phyloP scores from a whole-genome alignment of 805 yeast species.

The Cyberlindnera mississippiensis region DNA sequence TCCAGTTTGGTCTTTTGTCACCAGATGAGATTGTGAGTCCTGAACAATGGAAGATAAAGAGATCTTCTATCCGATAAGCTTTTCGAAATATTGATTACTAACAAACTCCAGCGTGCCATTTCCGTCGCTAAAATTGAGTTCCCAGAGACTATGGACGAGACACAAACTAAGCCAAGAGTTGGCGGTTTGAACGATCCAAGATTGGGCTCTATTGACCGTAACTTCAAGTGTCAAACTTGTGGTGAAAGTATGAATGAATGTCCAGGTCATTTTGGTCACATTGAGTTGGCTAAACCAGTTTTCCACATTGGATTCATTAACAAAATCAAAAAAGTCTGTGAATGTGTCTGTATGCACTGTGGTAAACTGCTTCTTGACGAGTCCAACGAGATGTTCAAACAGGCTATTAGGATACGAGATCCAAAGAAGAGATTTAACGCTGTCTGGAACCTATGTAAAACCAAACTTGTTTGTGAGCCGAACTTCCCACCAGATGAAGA shows the following conservation, averaged over 20 bases:
- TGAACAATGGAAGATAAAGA: neutral
- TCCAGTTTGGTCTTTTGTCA: conserved; percentile 95
- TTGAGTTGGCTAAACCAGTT: conserved; percentile 96
- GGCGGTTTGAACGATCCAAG: conserved; percentile 98
- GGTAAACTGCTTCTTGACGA: conserved; percentile 92
- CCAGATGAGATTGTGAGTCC: conserved; percentile 81
- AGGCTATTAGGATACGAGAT: conserved; percentile 83
- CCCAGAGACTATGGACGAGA: conserved; percentile 99
- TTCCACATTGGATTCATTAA: conserved; percentile 95
- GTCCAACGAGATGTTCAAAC: conserved; percentile 63
- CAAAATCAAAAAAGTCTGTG: conserved; percentile 91
- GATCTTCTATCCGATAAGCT: too few relatives aligned
- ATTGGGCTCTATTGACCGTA: conserved; percentile 94
- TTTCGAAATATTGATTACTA: conserved; percentile 12
- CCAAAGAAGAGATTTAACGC: conserved; percentile 96
- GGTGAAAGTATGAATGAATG: conserved; percentile 99
- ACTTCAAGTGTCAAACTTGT: conserved; percentile 97
- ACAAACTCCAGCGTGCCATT: conserved; percentile 64
- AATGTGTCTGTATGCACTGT: conserved; percentile 98
- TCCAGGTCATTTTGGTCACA: conserved; percentile 99
- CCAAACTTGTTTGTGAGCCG: conserved; percentile 94
- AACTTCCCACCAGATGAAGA: conserved; percentile 68
- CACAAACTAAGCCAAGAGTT: conserved; percentile 89
- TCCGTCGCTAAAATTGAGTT: conserved; percentile 97
- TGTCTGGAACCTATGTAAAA: conserved; percentile 88